Conservation (phyloP, 2,329 filamentous ascomycete species). For the Bertia moriformis region DNA sequence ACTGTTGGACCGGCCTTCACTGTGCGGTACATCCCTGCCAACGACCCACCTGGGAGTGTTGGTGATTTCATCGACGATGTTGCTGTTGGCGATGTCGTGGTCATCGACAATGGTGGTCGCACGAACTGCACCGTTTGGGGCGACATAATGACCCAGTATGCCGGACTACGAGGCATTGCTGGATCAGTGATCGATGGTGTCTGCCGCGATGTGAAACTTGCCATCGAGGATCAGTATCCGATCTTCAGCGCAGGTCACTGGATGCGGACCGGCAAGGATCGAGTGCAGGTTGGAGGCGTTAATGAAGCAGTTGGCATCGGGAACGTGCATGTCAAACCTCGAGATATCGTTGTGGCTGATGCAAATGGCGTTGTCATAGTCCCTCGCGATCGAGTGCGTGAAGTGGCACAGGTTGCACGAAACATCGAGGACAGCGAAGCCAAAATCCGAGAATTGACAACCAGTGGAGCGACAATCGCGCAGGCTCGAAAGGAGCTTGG, state of each 20-base stretch:
- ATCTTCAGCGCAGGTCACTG: constrained; percentile 15
- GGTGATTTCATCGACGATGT: constrained; percentile 17
- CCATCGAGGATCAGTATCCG: constrained; percentile 12
- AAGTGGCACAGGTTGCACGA: constrained; percentile 6
- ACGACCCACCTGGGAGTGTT: constrained; percentile 9
- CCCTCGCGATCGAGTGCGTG: constrained; percentile 5
- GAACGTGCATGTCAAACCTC: constrained; percentile 10
- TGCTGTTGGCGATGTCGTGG: constrained; percentile 12
- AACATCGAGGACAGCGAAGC: constrained; percentile 6
- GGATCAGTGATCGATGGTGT: constrained; percentile 17
- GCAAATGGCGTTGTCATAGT: constrained; percentile 9
- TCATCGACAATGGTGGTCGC: constrained; percentile 17
- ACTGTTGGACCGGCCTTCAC: constrained; percentile 16
- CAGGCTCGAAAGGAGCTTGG: constrained; percentile 6
- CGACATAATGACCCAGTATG: constrained; percentile 19
- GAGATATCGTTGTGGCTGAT: constrained; percentile 15
- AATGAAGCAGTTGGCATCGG: constrained; percentile 13
- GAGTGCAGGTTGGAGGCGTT: constrained; percentile 13
- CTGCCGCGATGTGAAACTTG: constrained; percentile 15
- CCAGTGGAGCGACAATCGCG: constrained; percentile 4
- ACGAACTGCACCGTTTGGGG: constrained; percentile 19
- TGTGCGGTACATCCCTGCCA: constrained; percentile 12
- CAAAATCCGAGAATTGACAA: constrained; percentile 5
- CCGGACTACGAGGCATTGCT: constrained; percentile 12
- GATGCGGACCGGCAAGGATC: constrained; percentile 17